These are phyloP conservation scores for cucumber (Cucumis sativus) DNA, from an alignment of 306 rosid genomes.

Conservation along the genomic window Cucumber_9930_V3 NC_026659.2:23811501-23812000, in stretches of 20 bases:
- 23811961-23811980: neutral
- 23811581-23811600: too few species aligned
- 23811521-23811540: too few species aligned
- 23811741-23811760: neutral
- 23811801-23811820: neutral
- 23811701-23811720: neutral
- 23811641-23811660: neutral
- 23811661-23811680: neutral
- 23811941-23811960: neutral
- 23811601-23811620: too few species aligned
- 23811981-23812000: neutral
- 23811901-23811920: neutral
- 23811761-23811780: neutral
- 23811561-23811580: too few species aligned
- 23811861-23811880: neutral
- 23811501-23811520: neutral
- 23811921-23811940: neutral
- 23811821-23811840: neutral
- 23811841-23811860: neutral
- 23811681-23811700: neutral
- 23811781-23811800: neutral
- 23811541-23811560: too few species aligned
- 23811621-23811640: too few species aligned
- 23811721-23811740: neutral
- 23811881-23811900: slow-evolving; percentile 2